These are phyloP conservation scores for Cystoisospora suis DNA, from an alignment of 169 alveolate species.

Conservation along the genomic window DNA sequence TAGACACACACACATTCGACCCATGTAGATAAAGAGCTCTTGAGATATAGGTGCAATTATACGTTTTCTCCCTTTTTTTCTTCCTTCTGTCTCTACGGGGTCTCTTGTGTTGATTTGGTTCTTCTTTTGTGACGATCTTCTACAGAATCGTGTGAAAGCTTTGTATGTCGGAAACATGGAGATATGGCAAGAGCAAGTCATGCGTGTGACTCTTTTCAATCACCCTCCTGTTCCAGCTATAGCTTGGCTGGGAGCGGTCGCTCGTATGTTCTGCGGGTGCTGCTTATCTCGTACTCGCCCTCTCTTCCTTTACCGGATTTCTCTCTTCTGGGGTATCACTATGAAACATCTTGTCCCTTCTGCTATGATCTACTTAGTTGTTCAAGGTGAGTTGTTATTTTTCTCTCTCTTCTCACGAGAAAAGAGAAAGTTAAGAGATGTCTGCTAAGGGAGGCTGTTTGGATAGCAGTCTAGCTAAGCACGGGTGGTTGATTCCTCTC, in stretches of 20 bases:
- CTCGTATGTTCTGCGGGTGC: neutral
- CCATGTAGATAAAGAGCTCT: neutral
- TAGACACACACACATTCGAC: neutral
- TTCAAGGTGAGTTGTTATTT: no score
- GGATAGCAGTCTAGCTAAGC: no score
- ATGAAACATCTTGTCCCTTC: neutral
- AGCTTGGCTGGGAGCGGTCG: neutral
- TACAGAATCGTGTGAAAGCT: neutral
- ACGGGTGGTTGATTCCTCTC: no score
- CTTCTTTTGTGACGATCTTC: neutral
- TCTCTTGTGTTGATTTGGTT: neutral
- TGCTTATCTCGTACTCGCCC: neutral
- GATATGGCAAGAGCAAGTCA: neutral
- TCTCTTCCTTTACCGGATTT: neutral
- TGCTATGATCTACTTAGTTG: neutral
- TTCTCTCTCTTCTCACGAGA: no score
- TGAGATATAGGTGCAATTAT: neutral
- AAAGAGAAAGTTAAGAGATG: no score
- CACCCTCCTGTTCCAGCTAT: neutral
- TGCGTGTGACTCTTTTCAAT: conserved; percentile 16
- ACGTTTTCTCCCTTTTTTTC: neutral
- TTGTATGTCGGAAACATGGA: neutral
- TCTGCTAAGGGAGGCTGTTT: no score
- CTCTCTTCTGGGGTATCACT: neutral
- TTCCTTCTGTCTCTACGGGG: neutral